These are phyloP conservation scores for Lecanoromycetidae sp. DNA, from an alignment of 2,329 filamentous ascomycete species.

Conservation along the genomic window DNA sequence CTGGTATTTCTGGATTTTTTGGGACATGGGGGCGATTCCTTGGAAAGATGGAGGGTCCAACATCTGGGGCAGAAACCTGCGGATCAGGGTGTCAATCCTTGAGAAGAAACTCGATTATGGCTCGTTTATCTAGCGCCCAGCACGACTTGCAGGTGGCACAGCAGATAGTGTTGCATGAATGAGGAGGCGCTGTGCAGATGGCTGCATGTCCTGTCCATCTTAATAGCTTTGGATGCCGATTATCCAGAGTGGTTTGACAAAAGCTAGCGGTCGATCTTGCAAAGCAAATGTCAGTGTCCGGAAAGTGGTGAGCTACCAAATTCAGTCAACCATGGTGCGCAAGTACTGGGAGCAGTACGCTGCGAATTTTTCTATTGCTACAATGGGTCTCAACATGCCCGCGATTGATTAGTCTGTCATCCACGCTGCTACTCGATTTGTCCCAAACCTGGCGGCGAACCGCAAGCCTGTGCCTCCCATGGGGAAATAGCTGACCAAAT, in stretches of 20 bases:
- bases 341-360: neutral
- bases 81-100: conserved; percentile 1
- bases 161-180: neutral
- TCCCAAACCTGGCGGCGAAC: conserved; percentile 75
- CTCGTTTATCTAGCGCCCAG: conserved; percentile 2
- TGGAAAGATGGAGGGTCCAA: neutral
- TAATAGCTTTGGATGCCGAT: conserved; percentile 1
- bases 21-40: too few relatives aligned
- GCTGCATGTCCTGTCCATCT: neutral
- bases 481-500: conserved; percentile 92
- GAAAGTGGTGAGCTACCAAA: neutral
- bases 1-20: too few relatives aligned
- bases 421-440: conserved; percentile 74
- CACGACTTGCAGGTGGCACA: neutral
- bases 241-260: neutral
- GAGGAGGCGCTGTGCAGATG: conserved; percentile 1
- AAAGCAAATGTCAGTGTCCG: neutral
- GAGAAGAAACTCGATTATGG: neutral
- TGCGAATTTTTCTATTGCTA: neutral
- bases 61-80: neutral
- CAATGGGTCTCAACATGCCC: neutral
- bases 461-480: conserved; percentile 87
- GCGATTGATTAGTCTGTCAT: conserved; percentile 52
- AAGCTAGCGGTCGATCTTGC: neutral
- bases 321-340: neutral